Evolutionary conservation across 2,329 filamentous ascomycete species (phyloP), one percentile per base, ranked within the genome.

Genomic region (Alternaria panax): DNA sequence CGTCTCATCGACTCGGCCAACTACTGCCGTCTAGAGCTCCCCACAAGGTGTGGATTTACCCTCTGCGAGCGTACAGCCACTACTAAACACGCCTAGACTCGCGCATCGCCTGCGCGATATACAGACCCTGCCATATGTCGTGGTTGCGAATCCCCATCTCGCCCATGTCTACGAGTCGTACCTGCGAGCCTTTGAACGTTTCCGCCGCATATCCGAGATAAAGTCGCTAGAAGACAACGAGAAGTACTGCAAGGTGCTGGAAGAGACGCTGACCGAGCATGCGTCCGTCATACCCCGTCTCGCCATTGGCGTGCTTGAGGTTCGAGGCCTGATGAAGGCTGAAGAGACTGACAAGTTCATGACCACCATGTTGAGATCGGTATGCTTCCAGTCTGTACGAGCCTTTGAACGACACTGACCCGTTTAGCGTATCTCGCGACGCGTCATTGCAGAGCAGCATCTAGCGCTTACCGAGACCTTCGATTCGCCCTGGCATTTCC

Each of bases 371-470:
- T 81, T 99, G 54, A 87, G 92, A 83, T 95, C 94, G 62, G 92
- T 95, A 84, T 72, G 88, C 14, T n/a, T 20, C 5, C 28, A 16
- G 28, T n/a, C 7, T 12, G 14, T 9, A 9, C 2, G n/a, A n/a
- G 11, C 7, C 5, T 9, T 3, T 3, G 1, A 5, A 2, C n/a
- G n/a, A 20, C 43, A 25, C 41, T 54, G 12, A 59, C 16, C 9
- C 1, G 11, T 16, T 5, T 55, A 95, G 91, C 88, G 95, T 60
- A 99, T 99, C 68, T 97, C 93, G 43, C 89, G 95, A 60, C 88
- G 96, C 63, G 95, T 98, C 66, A 99, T 99, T 74, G 95, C 95
- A 32, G 95, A 99, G 79, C 95, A 99, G 73, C 95, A 99, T 75
- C 87, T 99, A 36, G 93, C 95, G 9, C 85, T 99, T 18, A 97